Base-by-base conservation (phyloP, 139 green algal genomes). In the Parachlorella kessleri region DNA sequence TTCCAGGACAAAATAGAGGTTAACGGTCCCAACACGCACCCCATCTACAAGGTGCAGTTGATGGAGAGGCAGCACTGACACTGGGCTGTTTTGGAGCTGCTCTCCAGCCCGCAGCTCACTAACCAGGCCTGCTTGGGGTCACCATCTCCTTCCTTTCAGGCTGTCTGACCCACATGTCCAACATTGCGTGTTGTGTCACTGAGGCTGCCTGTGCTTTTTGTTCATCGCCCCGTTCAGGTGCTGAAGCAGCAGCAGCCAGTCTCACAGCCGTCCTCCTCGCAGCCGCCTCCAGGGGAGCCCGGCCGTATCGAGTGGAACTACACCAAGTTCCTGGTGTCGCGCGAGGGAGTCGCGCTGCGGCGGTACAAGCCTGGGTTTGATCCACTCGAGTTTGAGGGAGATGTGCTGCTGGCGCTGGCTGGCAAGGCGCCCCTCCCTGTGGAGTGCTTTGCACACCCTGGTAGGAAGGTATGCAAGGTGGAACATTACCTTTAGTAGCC, bases 361-460 rank as follows among this genome's bases (percentile, higher is more conserved):
- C 83, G 94, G n/a, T 97, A 92, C 84, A 93, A 92, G 84, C 84
- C 93, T 8, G 78, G 32, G 0, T 94, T 93, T 59, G 89, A 97
- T 80, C 94, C 94, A 0, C 40, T 93, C 0, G 83, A 91, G 21
- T 93, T 93, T 79, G 92, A 97, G 59, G 79, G 72, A 1, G 93
- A 97, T 79, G 83, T 97, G 36, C 80, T 82, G 55, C 81, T 91
- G 63, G 66, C 90, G 73, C 82, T 95, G 77, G 91, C 89, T 33
- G 91, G 89, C 54, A 90, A 88, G 69, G 37, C 66, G 0, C 83
- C 87, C 1, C 79, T 89, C 48, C 88, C 90, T 0, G 40, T 70
- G 1, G 91, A 95, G 76, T 96, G 92, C 85, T 64, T 88, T 28
- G 75, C 88, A 84, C 90, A 96, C 79, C 92, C 92, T 1, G 92